Evolutionary conservation across 257 asterid species (phyloP), one percentile per base, ranked within the genome.

Genomic region (Scutellaria minor): DNA sequence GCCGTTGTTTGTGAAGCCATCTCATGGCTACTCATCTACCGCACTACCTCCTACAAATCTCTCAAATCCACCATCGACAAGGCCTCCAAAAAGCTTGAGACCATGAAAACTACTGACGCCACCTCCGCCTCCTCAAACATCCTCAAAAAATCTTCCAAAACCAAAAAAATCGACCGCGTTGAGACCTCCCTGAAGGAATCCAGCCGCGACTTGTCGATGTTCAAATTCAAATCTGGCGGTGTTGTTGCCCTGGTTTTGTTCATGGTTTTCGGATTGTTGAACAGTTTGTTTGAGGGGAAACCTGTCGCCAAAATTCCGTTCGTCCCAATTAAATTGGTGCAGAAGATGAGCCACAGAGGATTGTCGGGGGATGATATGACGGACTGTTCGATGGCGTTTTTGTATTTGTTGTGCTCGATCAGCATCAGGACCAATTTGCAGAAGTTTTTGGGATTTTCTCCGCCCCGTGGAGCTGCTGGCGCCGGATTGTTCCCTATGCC

Each of bases 261-360:
- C 83, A 76, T 95, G 77, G 99, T 95, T 5, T 95, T 95, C 64
- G 99, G 92, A 0, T 78, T 95, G n/a, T 71, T 95, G 11, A 95
- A 95, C 53, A 88, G 90, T 11, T 64, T 95, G 75, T 91, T 95
- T 9, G 99, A 95, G 62, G 99, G 99, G 5, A 88, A 86, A 55
- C 57, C 89, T 0, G 98, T 92, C 4, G 99, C 99, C 0, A 95
- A 95, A 71, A 80, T 95, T 9, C 99, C 99, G 4, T 95, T 95
- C 55, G 89, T 88, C 12, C 98, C 99, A 14, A 80, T 91, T 0
- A 73, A 64, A 46, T 46, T 95, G 77, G 90, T 95, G 44, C 99
- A 95, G 93, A 95, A 95, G 94, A 95, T 95, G 99, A 89, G 97
- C 75, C 99, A 95, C 47, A 84, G 99, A 46, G 99, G 99, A 6